Percentiles rank a stretch among this genome's conserved stretches.
Conservation (phyloP, 2,329 filamentous ascomycete genomes). For the Colletotrichum spinosum region DNA sequence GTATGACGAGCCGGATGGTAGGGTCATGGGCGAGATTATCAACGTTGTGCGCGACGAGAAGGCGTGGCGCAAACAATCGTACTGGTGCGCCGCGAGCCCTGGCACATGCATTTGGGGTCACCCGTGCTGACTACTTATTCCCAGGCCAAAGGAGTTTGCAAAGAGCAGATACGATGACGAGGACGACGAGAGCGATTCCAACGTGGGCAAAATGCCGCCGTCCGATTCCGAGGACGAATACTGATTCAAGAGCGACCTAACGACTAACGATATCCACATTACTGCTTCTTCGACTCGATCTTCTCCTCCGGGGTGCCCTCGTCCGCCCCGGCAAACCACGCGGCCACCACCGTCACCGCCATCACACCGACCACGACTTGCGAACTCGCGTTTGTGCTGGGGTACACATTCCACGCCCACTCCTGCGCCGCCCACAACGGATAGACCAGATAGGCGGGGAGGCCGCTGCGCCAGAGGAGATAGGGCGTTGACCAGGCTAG, state of each 20-base stretch:
- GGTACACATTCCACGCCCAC: conserved; percentile 94
- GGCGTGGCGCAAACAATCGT: conserved; percentile 87
- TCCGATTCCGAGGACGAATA: conserved; percentile 80
- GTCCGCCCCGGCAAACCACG: conserved; percentile 68
- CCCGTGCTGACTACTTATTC: conserved; percentile 15
- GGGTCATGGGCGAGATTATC: conserved; percentile 88
- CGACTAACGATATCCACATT: conserved; percentile 21
- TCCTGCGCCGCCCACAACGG: conserved; percentile 83
- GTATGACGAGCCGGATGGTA: conserved; percentile 77
- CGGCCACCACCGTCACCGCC: conserved; percentile 71
- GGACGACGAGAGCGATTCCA: conserved; percentile 83
- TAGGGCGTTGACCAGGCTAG: conserved; percentile 90
- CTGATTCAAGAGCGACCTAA: conserved; percentile 24
- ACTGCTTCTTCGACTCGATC: conserved; percentile 40
- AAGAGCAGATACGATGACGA: conserved; percentile 74
- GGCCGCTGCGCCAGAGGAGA: conserved; percentile 82
- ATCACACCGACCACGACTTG: conserved; percentile 77
- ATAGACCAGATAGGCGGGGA: conserved; percentile 75
- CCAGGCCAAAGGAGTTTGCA: conserved; percentile 83
- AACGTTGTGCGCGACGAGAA: conserved; percentile 95
- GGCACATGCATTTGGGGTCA: too few relatives aligned
- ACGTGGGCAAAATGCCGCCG: conserved; percentile 86
- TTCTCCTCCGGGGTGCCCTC: conserved; percentile 46
- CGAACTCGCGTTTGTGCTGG: conserved; percentile 73
- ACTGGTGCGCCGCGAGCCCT: conserved; percentile 72